phyloP scores from a whole-genome alignment of 2,329 filamentous ascomycete species.

The Aureobasidium namibiae region DNA sequence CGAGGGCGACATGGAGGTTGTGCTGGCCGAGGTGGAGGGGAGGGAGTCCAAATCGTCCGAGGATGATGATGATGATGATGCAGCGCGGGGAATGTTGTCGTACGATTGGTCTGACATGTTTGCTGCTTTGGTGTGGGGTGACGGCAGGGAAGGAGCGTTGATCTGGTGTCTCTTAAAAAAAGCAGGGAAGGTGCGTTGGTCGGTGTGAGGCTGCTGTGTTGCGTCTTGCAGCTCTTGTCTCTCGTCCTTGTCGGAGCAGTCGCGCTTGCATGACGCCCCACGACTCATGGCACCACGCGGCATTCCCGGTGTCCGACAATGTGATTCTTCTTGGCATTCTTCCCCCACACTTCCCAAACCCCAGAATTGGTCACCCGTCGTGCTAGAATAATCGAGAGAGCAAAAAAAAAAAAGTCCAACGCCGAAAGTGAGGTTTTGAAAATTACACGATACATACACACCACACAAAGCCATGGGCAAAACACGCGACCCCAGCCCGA shows the following conservation, averaged over 20 bases:
- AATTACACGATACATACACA: background rate
- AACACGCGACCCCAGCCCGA: constrained; percentile 9
- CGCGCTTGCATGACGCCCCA: background rate
- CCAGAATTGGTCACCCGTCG: background rate
- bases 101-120: constrained; percentile 28
- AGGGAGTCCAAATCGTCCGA: constrained; percentile 40
- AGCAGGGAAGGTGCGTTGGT: no score
- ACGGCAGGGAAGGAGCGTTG: background rate
- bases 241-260: background rate
- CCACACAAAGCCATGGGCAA: background rate
- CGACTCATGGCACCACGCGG: no score
- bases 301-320: background rate
- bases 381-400: background rate
- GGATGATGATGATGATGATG: constrained; percentile 13
- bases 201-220: no score
- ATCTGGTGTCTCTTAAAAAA: no score
- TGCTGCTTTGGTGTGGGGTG: background rate
- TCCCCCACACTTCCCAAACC: background rate
- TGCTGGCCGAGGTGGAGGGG: constrained; percentile 43
- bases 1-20: constrained; percentile 40
- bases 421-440: background rate
- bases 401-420: background rate
- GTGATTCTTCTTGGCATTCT: background rate
- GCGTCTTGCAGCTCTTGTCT: background rate
- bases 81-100: constrained; percentile 38